Conservation (phyloP, 306 rosid species). For the Cajanus cajan region DNA sequence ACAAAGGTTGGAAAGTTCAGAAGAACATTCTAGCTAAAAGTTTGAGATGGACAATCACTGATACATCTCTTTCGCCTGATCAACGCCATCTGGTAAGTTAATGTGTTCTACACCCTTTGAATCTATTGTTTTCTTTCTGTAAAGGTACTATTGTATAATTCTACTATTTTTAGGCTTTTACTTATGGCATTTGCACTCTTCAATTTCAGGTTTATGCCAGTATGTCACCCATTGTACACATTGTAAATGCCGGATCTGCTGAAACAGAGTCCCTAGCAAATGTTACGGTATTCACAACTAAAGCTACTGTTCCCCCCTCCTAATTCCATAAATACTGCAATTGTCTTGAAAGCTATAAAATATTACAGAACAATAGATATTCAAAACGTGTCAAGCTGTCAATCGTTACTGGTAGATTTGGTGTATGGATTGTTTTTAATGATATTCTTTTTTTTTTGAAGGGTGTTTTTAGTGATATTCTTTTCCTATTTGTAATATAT, state of each 20-base stretch:
- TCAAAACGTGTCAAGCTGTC: neutral
- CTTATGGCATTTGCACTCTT: conserved; percentile 18
- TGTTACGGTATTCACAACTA: conserved; percentile 56
- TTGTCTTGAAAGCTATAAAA: conserved; percentile 7
- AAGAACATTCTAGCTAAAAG: conserved; percentile 73
- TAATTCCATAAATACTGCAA: conserved; percentile 4
- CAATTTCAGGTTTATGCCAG: conserved; percentile 87
- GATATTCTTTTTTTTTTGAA: conserved; percentile 22
- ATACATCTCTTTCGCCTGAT: conserved; percentile 87
- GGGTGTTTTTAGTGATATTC: neutral
- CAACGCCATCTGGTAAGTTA: conserved; percentile 65
- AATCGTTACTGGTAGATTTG: conserved; percentile 6
- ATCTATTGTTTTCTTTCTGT: neutral
- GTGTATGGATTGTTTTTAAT: neutral
- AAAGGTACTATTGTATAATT: neutral
- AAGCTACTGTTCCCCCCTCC: neutral
- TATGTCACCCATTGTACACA: conserved; percentile 85
- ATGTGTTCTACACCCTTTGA: neutral
- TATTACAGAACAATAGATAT: conserved; percentile 2
- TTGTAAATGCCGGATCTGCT: conserved; percentile 70
- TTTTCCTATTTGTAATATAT: conserved; percentile 23
- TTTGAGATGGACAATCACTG: conserved; percentile 95
- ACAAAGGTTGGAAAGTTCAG: conserved; percentile 86
- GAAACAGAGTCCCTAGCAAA: conserved; percentile 74
- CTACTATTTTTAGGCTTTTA: neutral